Base-by-base conservation (phyloP, 371 early-diverging fungal species). In the Apophysomyces ossiformis region DNA sequence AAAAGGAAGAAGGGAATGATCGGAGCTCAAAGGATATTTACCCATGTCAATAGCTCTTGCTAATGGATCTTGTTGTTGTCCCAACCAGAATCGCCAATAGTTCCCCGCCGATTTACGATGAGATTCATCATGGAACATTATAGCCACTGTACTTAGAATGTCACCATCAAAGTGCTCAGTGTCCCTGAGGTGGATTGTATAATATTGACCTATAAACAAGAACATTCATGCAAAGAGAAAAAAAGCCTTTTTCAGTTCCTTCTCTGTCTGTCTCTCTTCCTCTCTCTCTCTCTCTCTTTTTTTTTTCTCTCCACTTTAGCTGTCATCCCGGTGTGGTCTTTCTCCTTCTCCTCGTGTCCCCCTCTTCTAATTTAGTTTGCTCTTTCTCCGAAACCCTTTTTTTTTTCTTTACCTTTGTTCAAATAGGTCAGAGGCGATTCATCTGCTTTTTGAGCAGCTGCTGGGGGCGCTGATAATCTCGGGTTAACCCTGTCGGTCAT, bases 41-140 rank as follows among this genome's bases (percentile, higher is more conserved):
- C 87, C 89, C 46, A 90, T 77, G 61, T 90, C 90, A 36, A 92
- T 66, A 4, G 90, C 89, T 58, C 88, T 76, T 1, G 89, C 85
- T 47, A 84, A 81, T 7, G 85, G 77, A 47, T 81, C 76, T 2
- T 84, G 75, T 70, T 92, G 92, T 67, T 92, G 92, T 50, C 82
- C 82, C 15, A 89, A 69, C 92, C 93, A 92, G 65, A 87, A 91
- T 58, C 83, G 82, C 93, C 93, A 93, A 65, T 90, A 89, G 13
- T 86, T 84, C 2, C 85, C 76, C 0, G 92, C 88, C 11, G 87
- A 78, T 61, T 82, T 78, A 18, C 92, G 88, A 73, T 93, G 92
- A n/a, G 85, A 75, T 8, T 87, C 87, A 26, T 91, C 90, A 69
- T 92, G 92, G 69, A 93, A 93, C 45, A 85, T 83, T 45, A 93